Evolutionary conservation across 176 grass and related monocot genomes (phyloP), one percentile per base, ranked within the genome.

Genomic region (Guadua angustifolia): DNA sequence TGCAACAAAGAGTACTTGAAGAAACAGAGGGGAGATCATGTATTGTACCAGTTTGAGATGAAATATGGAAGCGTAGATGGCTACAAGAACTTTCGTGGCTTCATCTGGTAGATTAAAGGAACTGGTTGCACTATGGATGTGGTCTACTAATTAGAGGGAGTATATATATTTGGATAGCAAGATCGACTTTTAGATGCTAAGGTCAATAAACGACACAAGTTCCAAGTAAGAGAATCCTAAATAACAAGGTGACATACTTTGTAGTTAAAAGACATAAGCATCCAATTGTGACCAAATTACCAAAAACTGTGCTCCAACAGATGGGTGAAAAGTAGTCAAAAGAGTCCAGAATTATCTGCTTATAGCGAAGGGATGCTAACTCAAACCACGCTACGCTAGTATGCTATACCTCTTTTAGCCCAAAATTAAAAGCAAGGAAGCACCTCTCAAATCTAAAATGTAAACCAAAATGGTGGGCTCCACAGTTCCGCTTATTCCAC

Each of bases 401-500:
- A 10, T 25, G 40, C 7, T 57, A 63, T 61, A 71, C 33, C 46
- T 35, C 66, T 65, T 72, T 78, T 78, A 70, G 45, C 12, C 49
- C 36, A 80, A 42, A 29, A 52, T 33, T 29, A 29, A 29, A 29
- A 29, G 29, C 29, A 29, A 29, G 29, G 29, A 29, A 29, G 29
- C 29, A 29, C 29, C 29, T 29, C 29, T 29, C 29, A 29, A 29
- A 29, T 29, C 1, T 62, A 24, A 47, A 44, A 71, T 71, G 79
- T 52, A 36, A 63, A 73, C 6, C 8, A 2, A 33, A 71, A 56
- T 24, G 65, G 36, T 68, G 29, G 70, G 35, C 39, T 72, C 47
- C 70, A 83, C 56, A 71, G 22, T 13, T 69, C 29, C 26, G 80
- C 49, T 68, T 74, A 58, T 84, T 50, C 46, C 15, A 79, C 5